A percentile compares a stretch with the other conserved stretches of the same genome.
These are phyloP conservation scores for Candida parachauliodes DNA, from an alignment of 805 yeast species.

Conservation along the genomic window DNA sequence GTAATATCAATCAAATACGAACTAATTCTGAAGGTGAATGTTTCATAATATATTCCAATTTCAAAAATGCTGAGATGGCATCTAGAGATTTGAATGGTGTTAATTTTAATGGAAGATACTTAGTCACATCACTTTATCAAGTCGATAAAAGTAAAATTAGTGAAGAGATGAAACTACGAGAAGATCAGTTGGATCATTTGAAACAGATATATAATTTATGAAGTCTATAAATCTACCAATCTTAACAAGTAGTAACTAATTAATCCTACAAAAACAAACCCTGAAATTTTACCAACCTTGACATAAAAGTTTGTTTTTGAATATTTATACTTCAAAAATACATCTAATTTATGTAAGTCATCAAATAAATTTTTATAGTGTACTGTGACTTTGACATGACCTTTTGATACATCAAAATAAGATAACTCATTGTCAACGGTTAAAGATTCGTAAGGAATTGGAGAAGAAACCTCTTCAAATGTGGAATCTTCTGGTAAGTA, in stretches of 20 bases:
- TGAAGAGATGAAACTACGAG: too few species aligned
- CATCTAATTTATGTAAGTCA: conserved; percentile 53
- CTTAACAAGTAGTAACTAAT: conserved; percentile 47
- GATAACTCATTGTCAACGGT: conserved; percentile 42
- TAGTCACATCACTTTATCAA: conserved; percentile 48
- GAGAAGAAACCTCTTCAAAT: conserved; percentile 52
- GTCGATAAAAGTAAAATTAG: conserved; percentile 37
- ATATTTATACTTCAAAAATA: conserved; percentile 63
- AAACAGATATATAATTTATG: too few species aligned
- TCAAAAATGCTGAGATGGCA: conserved; percentile 48
- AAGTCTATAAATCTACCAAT: conserved; percentile 28
- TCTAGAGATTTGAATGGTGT: conserved; percentile 56
- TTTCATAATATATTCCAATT: conserved; percentile 48
- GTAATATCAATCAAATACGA: conserved; percentile 54
- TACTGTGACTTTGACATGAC: conserved; percentile 73
- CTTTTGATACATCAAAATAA: conserved; percentile 69
- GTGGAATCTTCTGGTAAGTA: conserved; percentile 87
- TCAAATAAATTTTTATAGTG: conserved; percentile 62
- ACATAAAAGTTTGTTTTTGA: conserved; percentile 47
- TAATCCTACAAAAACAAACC: conserved; percentile 58
- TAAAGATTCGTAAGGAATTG: conserved; percentile 40
- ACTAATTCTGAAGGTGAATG: conserved; percentile 38
- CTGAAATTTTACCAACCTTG: conserved; percentile 67
- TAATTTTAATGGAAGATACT: conserved; percentile 55
- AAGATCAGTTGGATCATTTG: too few species aligned